These are phyloP conservation scores for Pseudofabraea citricarpa DNA, from an alignment of 2,329 filamentous ascomycete species.

Conservation along the genomic window DNA sequence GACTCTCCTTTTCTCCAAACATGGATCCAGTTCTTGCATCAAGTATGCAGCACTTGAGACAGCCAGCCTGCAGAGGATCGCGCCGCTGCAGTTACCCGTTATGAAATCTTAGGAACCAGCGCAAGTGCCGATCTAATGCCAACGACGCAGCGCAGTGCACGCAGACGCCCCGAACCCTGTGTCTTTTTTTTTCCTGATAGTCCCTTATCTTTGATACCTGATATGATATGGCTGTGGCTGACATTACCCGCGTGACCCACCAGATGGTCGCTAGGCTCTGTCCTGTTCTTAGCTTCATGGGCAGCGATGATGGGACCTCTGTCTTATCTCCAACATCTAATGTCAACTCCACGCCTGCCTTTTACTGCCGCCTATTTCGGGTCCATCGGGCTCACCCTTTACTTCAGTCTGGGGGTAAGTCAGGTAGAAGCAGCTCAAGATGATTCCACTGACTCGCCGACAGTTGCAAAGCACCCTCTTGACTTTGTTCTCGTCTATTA, in stretches of 20 bases:
- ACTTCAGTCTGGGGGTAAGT: conserved; percentile 89
- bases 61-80: conserved; percentile 20
- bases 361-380: conserved; percentile 96
- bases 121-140: neutral
- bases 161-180: neutral
- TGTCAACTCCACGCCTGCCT: conserved; percentile 78
- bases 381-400: conserved; percentile 82
- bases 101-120: conserved; percentile 13
- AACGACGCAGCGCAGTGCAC: no score
- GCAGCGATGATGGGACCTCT: conserved; percentile 89
- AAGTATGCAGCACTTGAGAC: conserved; percentile 13
- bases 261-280: conserved; percentile 92
- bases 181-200: conserved; percentile 2
- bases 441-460: no score
- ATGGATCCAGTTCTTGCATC: conserved; percentile 5
- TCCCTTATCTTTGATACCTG: conserved; percentile 11
- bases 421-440: no score
- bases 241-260: conserved; percentile 25
- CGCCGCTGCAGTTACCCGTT: conserved; percentile 32
- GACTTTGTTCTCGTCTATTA: conserved; percentile 76
- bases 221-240: conserved; percentile 11
- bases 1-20: conserved; percentile 12
- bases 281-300: conserved; percentile 88
- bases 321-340: conserved; percentile 76
- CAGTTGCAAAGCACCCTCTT: conserved; percentile 81